Percentiles rank a stretch among this genome's conserved stretches.
Evolutionary conservation across 352 stramenopile genomes (phyloP).

Genomic region (Globisporangium lucens): DNA sequence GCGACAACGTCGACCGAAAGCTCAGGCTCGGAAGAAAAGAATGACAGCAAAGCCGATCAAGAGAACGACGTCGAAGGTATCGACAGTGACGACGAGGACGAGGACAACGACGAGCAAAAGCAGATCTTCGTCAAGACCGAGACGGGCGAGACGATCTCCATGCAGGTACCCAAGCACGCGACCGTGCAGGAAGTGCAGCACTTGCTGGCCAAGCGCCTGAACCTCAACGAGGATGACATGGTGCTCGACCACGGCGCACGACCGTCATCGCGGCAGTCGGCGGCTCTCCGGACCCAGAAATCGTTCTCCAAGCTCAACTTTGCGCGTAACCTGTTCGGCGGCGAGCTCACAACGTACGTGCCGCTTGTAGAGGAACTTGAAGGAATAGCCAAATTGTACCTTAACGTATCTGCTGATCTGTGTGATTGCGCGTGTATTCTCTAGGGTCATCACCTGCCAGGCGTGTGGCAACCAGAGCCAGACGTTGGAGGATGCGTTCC

Average conservation of each 20-base stretch:
- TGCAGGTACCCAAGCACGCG: conserved; percentile 45
- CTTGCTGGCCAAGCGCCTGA: conserved; percentile 49
- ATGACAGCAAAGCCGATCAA: neutral
- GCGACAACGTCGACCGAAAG: neutral
- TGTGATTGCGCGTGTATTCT: neutral
- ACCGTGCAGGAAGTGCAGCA: conserved; percentile 51
- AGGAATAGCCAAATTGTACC: neutral
- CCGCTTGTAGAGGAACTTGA: neutral
- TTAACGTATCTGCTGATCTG: neutral
- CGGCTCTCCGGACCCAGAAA: conserved; percentile 24
- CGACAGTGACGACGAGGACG: conserved; percentile 21
- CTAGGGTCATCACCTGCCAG: conserved; percentile 41
- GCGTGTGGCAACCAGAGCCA: conserved; percentile 47
- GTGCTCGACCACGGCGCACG: conserved; percentile 28
- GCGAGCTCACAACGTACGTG: conserved; percentile 50
- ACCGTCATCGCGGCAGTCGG: conserved; percentile 19
- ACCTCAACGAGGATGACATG: conserved; percentile 57
- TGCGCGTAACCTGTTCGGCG: conserved; percentile 54
- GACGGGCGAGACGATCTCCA: conserved; percentile 51
- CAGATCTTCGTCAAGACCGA: conserved; percentile 70
- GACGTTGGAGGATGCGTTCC: conserved; percentile 58
- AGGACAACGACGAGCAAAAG: conserved; percentile 30
- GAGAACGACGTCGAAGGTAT: conserved; percentile 2
- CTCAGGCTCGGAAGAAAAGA: conserved; percentile 4
- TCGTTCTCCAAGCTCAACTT: conserved; percentile 58